A percentile compares a stretch with the other conserved stretches of the same genome.
phyloP scores from a whole-genome alignment of 192 early-diverging fungal genomes.

The Phycomyces nitens region DNA sequence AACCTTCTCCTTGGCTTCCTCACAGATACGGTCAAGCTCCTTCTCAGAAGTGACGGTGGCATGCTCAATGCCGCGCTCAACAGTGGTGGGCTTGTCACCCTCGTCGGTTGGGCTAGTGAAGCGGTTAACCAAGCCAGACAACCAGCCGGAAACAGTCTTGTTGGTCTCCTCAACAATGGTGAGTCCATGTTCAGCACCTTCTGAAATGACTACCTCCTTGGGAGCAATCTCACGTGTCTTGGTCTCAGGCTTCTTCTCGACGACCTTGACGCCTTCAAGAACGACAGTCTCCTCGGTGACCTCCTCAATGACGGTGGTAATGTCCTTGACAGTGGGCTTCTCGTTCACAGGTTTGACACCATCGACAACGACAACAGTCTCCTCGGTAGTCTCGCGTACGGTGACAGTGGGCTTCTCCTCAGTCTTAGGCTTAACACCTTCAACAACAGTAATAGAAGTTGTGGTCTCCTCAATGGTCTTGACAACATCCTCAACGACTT shows the following conservation, averaged over 20 bases:
- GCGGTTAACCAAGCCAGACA: slow-evolving; percentile 7
- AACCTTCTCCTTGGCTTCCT: slow-evolving; percentile 12
- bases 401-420: background rate
- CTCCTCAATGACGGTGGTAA: background rate
- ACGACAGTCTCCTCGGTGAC: background rate
- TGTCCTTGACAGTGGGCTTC: slow-evolving; percentile 1
- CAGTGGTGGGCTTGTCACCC: background rate
- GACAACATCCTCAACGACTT: no score
- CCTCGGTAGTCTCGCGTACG: background rate
- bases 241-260: background rate
- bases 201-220: no score
- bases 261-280: background rate
- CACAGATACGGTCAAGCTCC: slow-evolving; percentile 11
- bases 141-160: slow-evolving; percentile 6
- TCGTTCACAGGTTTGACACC: background rate
- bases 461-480: no score
- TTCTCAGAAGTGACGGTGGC: background rate
- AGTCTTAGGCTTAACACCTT: no score
- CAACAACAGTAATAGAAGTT: no score
- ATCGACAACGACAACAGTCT: background rate
- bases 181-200: no score
- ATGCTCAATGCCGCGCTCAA: background rate
- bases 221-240: background rate
- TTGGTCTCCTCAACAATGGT: slow-evolving; percentile 4
- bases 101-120: background rate